Evolutionary conservation across 75 land plant genomes (phyloP).

Genomic region (Cryptomeria japonica): DNA sequence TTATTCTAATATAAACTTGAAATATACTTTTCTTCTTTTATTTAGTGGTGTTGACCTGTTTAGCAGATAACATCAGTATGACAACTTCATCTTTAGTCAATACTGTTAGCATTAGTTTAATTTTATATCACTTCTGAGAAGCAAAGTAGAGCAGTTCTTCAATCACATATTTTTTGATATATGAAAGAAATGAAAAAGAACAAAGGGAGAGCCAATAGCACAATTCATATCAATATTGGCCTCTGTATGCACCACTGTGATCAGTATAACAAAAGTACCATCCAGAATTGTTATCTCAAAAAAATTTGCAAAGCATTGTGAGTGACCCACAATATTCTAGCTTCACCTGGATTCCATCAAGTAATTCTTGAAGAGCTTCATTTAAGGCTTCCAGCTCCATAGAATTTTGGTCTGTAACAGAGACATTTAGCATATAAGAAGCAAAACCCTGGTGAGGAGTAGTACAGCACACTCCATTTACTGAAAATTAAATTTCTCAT

Average conservation of each 20-base stretch:
- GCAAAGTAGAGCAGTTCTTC: background rate
- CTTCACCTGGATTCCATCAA: constrained; percentile 92
- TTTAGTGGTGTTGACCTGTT: background rate
- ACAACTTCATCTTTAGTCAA: background rate
- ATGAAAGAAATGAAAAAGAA: background rate
- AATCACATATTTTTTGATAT: background rate
- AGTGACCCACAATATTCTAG: background rate
- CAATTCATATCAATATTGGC: background rate
- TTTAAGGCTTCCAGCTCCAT: constrained; percentile 76
- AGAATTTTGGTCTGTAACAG: constrained; percentile 66
- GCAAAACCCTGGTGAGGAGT: background rate
- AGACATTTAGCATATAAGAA: constrained; percentile 1
- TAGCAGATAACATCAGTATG: background rate
- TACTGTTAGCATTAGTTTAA: background rate
- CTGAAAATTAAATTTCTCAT: background rate
- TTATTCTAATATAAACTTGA: background rate
- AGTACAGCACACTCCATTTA: background rate
- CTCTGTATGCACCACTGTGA: background rate
- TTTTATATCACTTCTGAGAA: background rate
- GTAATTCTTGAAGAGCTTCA: constrained; percentile 87
- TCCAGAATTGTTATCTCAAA: background rate
- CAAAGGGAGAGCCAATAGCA: background rate
- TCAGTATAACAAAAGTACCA: background rate
- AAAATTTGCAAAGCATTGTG: background rate
- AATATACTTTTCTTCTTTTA: background rate